Evolutionary conservation across 306 rosid genomes (phyloP), one percentile per base, ranked within the genome.

Genomic region (Heteromeles arbutifolia): DNA sequence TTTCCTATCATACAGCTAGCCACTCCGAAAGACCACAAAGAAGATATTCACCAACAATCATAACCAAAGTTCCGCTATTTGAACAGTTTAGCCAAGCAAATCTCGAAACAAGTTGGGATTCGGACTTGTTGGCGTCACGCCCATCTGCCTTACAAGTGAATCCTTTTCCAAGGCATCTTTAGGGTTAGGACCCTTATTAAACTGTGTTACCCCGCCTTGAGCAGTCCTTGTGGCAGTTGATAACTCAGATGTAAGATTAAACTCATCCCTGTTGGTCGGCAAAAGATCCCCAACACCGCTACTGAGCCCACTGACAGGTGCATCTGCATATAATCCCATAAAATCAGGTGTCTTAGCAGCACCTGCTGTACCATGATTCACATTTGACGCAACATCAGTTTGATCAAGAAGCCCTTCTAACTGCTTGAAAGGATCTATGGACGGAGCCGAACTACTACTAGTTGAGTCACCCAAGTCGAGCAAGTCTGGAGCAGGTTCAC

Each of bases 81-180:
- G 50, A 54, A 50, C 29, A 39, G 34, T 28, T 71, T 85, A 92
- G 82, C 96, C 90, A 68, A 92, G 84, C 73, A 92, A 84, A 84
- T 92, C 98, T 73, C 39, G 83, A 61, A 90, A 90, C 78, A 92
- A 84, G 83, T 90, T 87, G 9, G 96, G 96, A 81, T 92, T 92
- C 82, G 82, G 92, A 79, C 84, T 86, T n/a, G 96, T 41, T 50
- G 96, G 94, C 69, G 45, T 92, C 84, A 92, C 97, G 3, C 97
- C 97, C 94, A 92, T 77, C 82, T 92, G 98, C 85, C 98, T 89
- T 64, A 90, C 98, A 58, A 83, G 85, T 26, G 98, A 87, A 83
- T 92, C 98, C 78, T 84, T 90, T 82, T 92, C 85, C 77, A 92
- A 78, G 3, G 96, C 59, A 39, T 81, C 85, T 79, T 79, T 88